Conservation (phyloP, 1,284 basidiomycete species). For the Meripilus lineatus region DNA sequence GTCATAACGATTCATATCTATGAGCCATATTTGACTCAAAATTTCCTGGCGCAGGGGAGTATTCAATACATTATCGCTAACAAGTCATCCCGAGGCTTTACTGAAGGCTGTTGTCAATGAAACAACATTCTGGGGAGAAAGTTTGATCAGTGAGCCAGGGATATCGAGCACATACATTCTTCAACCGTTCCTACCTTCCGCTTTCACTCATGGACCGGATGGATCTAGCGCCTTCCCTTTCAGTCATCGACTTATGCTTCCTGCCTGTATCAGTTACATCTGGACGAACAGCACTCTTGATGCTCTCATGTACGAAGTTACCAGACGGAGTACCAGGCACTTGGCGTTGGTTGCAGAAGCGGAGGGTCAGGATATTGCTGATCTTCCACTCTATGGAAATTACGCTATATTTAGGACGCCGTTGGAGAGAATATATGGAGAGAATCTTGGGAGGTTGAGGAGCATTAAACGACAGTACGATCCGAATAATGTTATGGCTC, state of each 20-base stretch:
- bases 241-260: conserved; percentile 35
- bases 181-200: conserved; percentile 47
- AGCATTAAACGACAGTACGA: conserved; percentile 40
- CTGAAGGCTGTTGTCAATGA: conserved; percentile 47
- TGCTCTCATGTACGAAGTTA: conserved; percentile 32
- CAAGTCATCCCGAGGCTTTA: conserved; percentile 34
- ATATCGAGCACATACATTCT: conserved; percentile 43
- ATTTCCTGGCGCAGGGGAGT: conserved; percentile 30
- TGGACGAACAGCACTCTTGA: conserved; percentile 37
- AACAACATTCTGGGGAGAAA: conserved; percentile 28
- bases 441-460: conserved; percentile 36
- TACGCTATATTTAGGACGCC: conserved; percentile 48
- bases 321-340: conserved; percentile 31
- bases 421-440: conserved; percentile 40
- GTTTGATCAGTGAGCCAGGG: conserved; percentile 16
- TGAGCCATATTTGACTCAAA: conserved; percentile 1
- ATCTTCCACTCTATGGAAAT: conserved; percentile 45
- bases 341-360: conserved; percentile 34
- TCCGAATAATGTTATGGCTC: conserved; percentile 47
- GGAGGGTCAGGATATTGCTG: conserved; percentile 38
- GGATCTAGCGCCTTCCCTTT: conserved; percentile 44
- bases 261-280: conserved; percentile 44
- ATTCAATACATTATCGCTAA: conserved; percentile 46
- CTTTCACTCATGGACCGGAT: conserved; percentile 36
- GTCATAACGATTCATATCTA: neutral